phyloP scores from a whole-genome alignment of 345 rosid genomes.

The Barbarea vulgaris region DNA sequence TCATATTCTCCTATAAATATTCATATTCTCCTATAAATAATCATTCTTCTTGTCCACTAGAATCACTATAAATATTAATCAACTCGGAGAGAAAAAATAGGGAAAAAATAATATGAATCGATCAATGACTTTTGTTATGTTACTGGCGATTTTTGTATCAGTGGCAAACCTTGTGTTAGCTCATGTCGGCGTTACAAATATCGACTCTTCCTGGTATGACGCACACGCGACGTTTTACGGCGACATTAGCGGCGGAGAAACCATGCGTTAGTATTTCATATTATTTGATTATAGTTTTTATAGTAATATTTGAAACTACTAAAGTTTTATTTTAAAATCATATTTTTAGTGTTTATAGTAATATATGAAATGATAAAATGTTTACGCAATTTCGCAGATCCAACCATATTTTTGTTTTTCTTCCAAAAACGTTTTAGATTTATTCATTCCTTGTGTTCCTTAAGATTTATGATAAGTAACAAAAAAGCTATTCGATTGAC shows the following conservation, averaged over 20 bases:
- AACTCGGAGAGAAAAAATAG: not conserved
- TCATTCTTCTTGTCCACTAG: not conserved
- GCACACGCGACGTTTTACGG: conserved; percentile 44
- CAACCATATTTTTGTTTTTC: not conserved
- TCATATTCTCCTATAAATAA: conserved; percentile 28
- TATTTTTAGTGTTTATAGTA: not conserved
- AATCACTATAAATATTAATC: not conserved
- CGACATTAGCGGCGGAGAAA: conserved; percentile 34
- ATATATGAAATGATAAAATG: not conserved
- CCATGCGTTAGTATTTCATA: conserved; percentile 39
- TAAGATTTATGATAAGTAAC: not conserved
- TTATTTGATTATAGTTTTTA: not conserved
- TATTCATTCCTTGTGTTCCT: not conserved
- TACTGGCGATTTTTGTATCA: conserved; percentile 9
- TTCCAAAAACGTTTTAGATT: not conserved
- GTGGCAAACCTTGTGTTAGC: not conserved
- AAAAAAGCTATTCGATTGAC: no score
- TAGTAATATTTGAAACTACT: not conserved
- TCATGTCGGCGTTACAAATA: not conserved
- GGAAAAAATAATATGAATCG: conserved; percentile 3
- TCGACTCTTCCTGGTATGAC: conserved; percentile 22
- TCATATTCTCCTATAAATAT: conserved; percentile 25
- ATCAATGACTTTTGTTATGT: not conserved
- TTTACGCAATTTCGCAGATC: not conserved
- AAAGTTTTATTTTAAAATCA: not conserved